phyloP scores from a whole-genome alignment of 1,284 basidiomycete species.

The Trichosporon faecale region DNA sequence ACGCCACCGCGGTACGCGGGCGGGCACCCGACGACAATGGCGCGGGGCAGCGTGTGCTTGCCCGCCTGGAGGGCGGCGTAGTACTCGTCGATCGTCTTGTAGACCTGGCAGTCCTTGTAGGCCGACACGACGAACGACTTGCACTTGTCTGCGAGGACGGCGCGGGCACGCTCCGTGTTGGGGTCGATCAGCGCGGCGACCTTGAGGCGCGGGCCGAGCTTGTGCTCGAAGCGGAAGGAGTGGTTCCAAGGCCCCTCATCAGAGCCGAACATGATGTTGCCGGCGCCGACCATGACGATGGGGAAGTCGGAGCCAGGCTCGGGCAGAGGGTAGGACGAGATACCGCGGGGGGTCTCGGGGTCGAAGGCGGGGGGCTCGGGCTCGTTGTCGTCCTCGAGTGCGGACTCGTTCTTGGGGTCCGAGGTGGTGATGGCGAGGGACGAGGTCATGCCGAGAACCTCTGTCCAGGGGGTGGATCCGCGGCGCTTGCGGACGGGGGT shows the following conservation, averaged over 20 bases:
- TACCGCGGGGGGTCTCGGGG: slow-evolving; percentile 19
- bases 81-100: slow-evolving; percentile 84
- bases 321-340: slow-evolving; percentile 46
- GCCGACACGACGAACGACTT: slow-evolving; percentile 90
- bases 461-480: slow-evolving; percentile 18
- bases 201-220: slow-evolving; percentile 93
- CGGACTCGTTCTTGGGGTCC: neutral
- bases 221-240: slow-evolving; percentile 90
- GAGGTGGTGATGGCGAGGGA: slow-evolving; percentile 3
- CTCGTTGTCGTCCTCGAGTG: slow-evolving; percentile 5
- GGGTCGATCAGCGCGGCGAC: slow-evolving; percentile 94
- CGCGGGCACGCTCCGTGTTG: slow-evolving; percentile 71
- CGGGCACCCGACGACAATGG: slow-evolving; percentile 86
- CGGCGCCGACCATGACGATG: slow-evolving; percentile 85
- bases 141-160: slow-evolving; percentile 84
- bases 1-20: slow-evolving; percentile 87
- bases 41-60: slow-evolving; percentile 45
- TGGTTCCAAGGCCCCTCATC: slow-evolving; percentile 69
- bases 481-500: slow-evolving; percentile 11
- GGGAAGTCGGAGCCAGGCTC: slow-evolving; percentile 68
- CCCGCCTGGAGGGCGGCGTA: slow-evolving; percentile 60
- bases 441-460: slow-evolving; percentile 18
- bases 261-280: slow-evolving; percentile 92
- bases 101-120: slow-evolving; percentile 86
- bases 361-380: slow-evolving; percentile 17